A percentile compares a stretch with the other conserved stretches of the same genome.
Evolutionary conservation across 2,329 filamentous ascomycete species (phyloP).

Genomic region (Chrysoporthe puriensis): DNA sequence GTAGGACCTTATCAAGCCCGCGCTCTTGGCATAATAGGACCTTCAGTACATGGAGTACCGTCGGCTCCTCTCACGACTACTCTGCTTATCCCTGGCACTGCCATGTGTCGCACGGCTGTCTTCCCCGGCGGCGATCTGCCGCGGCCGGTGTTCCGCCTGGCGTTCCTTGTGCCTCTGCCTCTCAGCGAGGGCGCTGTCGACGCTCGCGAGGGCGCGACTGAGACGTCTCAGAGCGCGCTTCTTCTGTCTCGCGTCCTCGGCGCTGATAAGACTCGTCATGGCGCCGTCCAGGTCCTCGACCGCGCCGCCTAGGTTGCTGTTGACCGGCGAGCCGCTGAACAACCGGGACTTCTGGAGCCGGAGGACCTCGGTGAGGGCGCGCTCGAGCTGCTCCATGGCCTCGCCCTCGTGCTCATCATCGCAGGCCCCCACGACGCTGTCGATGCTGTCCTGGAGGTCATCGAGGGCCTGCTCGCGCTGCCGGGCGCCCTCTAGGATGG

Average conservation of each 20-base stretch:
- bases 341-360: conserved; percentile 19
- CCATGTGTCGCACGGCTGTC: neutral
- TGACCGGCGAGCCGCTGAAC: conserved; percentile 13
- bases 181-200: conserved; percentile 17
- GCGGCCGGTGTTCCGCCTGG: neutral
- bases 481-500: conserved; percentile 11
- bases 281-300: conserved; percentile 23
- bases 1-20: neutral
- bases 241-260: conserved; percentile 20
- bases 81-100: neutral
- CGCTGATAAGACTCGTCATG: conserved; percentile 16
- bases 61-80: conserved; percentile 9
- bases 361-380: conserved; percentile 19
- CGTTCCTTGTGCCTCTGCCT: conserved; percentile 12
- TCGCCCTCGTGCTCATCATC: conserved; percentile 22
- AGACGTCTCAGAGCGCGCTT: conserved; percentile 17
- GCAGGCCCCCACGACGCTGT: conserved; percentile 15
- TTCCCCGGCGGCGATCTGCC: neutral
- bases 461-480: conserved; percentile 23
- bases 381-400: conserved; percentile 20
- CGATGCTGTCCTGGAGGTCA: conserved; percentile 23
- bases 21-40: neutral
- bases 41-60: conserved; percentile 18
- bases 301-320: conserved; percentile 22
- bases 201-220: conserved; percentile 19